A percentile compares a stretch with the other conserved stretches of the same genome.
Conservation (phyloP, 75 land plant species). For the Selaginella tamariscina region DNA sequence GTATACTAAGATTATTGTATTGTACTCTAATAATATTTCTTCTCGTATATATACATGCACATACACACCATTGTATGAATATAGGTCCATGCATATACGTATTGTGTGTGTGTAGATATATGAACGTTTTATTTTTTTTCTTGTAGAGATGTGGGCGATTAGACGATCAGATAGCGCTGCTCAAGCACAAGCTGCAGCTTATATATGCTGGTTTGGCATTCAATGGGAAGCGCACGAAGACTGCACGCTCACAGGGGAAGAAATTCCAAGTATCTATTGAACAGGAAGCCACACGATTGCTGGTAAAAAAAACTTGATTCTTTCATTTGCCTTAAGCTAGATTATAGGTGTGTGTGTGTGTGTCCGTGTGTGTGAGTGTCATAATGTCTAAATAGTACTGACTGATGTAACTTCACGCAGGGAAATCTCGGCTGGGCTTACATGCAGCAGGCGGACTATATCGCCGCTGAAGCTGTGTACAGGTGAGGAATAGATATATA, state of each 20-base stretch:
- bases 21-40: too few species aligned
- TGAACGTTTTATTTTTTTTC: background rate
- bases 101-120: too few species aligned
- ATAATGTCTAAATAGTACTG: background rate
- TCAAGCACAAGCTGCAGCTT: slow-evolving; percentile 2
- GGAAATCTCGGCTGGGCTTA: background rate
- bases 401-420: background rate
- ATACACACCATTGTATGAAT: too few species aligned
- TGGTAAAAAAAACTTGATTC: background rate
- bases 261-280: slow-evolving; percentile 6
- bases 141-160: slow-evolving; percentile 15
- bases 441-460: background rate
- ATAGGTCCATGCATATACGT: too few species aligned
- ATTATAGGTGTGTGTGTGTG: background rate
- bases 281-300: background rate
- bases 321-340: background rate
- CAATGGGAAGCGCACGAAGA: slow-evolving; percentile 5
- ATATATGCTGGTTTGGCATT: slow-evolving; percentile 7
- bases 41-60: too few species aligned
- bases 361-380: too few species aligned
- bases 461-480: background rate
- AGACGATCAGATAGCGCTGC: slow-evolving; percentile 7
- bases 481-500: background rate
- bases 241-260: slow-evolving; percentile 14
- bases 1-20: too few species aligned